Base-by-base conservation (phyloP, 2,329 filamentous ascomycete species). In the Tothia fuscella region DNA sequence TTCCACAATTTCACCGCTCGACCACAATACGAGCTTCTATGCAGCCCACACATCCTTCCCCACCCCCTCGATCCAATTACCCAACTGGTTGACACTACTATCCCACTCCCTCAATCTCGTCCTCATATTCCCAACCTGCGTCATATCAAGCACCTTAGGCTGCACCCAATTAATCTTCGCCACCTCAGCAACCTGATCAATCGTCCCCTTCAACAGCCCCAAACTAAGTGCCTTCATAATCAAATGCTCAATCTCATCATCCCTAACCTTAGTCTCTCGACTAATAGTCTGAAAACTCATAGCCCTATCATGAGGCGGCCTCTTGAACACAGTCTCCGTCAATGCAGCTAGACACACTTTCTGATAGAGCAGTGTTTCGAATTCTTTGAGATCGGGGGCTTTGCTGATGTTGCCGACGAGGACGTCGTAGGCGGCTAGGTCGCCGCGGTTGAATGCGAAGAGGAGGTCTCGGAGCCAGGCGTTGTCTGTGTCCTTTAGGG, bases 221-320 rank as follows among this genome's bases (percentile, higher is more conserved):
- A 98, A 65, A 56, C 88, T 95, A 54, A 98, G 66, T n/a, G 91
- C 91, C 71, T 95, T 96, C 91, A 98, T 98, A 55, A 98, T 83
- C 49, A 98, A 68, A 61, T 96, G 89, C 71, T 98, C 91, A 52
- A 98, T 96, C 67, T 96, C 86, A 54, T 91, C 78, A 3, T 79
- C 76, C 52, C 78, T 75, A 39, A 98, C 88, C 64, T 94, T 93
- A 3, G 91, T 98, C 68, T 96, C 89, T 51, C 82, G 72, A 4
- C 83, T 76, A 56, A 98, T 95, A 38, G 86, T 84, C 40, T 71
- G 67, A 65, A 98, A 98, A 4, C 82, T 82, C 81, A 98, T 91
- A 54, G 86, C 81, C 49, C 91, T 83, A 68, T 96, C 86, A 59
- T 98, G 91, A 22, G 91, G 89, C 37, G 91, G 87, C 35, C 91